Percentiles rank a stretch among this genome's conserved stretches.
These are phyloP conservation scores for Starmerella potacharoeniae DNA, from an alignment of 805 yeast species.

Conservation along the genomic window DNA sequence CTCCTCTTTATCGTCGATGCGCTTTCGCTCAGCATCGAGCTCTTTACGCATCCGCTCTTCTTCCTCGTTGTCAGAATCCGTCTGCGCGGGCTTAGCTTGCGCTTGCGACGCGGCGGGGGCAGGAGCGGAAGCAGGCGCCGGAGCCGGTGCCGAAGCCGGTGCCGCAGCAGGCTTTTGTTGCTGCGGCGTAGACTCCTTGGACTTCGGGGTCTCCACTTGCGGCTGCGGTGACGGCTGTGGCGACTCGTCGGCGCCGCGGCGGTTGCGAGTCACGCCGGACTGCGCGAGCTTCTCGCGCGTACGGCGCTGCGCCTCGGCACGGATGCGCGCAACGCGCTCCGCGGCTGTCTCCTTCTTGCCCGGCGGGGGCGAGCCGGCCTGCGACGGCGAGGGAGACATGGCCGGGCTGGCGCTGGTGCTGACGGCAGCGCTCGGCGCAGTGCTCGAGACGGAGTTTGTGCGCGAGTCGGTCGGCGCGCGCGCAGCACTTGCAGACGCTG, in stretches of 20 bases:
- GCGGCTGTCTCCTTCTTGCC: slow-evolving; percentile 21
- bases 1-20: slow-evolving; percentile 29
- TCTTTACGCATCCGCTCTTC: slow-evolving; percentile 30
- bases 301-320: slow-evolving; percentile 25
- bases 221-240: not conserved
- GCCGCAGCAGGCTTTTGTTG: not conserved
- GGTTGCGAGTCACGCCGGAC: slow-evolving; percentile 20
- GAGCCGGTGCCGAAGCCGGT: not conserved
- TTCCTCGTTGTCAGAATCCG: slow-evolving; percentile 28
- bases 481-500: not conserved
- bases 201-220: not conserved
- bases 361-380: not conserved
- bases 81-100: not conserved
- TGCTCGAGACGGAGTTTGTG: not conserved
- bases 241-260: not conserved
- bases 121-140: not conserved
- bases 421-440: not conserved
- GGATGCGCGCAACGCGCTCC: slow-evolving; percentile 24
- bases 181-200: not conserved
- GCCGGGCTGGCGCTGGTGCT: not conserved
- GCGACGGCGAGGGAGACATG: not conserved
- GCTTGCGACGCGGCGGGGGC: not conserved
- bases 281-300: slow-evolving; percentile 23
- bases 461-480: not conserved
- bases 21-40: slow-evolving; percentile 31